Evolutionary conservation across 441 rosid genomes (phyloP), one percentile per base, ranked within the genome.

Genomic region (Kokia cookei): DNA sequence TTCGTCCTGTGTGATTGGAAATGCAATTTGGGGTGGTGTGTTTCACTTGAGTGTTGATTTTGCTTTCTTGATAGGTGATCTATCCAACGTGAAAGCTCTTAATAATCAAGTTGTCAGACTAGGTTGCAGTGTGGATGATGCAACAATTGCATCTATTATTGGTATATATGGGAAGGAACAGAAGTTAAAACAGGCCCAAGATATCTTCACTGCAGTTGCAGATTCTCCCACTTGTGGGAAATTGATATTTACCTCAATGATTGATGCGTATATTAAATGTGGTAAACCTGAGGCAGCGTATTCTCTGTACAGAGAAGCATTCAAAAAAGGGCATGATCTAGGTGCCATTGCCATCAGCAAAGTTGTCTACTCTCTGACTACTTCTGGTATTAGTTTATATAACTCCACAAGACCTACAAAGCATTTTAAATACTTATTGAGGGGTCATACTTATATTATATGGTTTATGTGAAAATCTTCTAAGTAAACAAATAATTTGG

Each of bases 291-390:
- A 84, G 75, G 89, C 83, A 53, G 94, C 93, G 42, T 85, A 82
- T 85, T 78, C 32, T 12, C 84, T 91, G 69, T 91, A 89, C 79
- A 83, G 77, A 78, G 90, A 86, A 76, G 82, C 86, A 76, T 77
- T 75, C 47, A 73, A 71, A 64, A 83, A 65, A 65, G 91, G 86
- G 65, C 81, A 78, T 58, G 73, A 82, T 76, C 82, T 80, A 27
- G 87, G 84, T 72, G 85, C 90, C 78, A 86, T 93, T 80, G 81
- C 90, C 69, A 74, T 88, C 72, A 85, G 97, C 85, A 85, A 86
- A 53, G 79, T 89, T 59, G 98, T 91, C 79, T 89, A 91, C 80
- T 84, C 93, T 65, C 78, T 93, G 78, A 83, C 97, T 61, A 85
- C 83, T 73, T 75, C 66, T 75, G 94, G 98, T 91, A 91, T 69